Evolutionary conservation across 2,329 filamentous ascomycete genomes (phyloP).

Genomic region (Pseudogymnoascus sp.): DNA sequence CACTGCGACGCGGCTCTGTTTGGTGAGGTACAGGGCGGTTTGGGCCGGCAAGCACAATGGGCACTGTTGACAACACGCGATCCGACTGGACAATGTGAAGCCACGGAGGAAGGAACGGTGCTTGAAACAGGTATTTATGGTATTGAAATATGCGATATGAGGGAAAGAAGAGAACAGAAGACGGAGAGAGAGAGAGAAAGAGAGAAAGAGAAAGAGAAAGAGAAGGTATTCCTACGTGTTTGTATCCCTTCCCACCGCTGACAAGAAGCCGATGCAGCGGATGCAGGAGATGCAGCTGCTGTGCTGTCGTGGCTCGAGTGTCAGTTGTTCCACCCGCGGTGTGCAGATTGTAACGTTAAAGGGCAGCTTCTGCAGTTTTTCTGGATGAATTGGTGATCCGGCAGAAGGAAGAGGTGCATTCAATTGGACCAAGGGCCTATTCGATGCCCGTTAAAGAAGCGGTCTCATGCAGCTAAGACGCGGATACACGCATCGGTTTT

Average conservation of each 20-base stretch:
- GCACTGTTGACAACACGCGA: not conserved
- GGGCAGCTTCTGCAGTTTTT: conserved; percentile 1
- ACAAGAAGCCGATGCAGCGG: not conserved
- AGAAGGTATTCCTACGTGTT: conserved; percentile 2
- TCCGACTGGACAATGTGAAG: not conserved
- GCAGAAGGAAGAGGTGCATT: not conserved
- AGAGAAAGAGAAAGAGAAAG: not conserved
- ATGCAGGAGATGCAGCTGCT: conserved; percentile 1
- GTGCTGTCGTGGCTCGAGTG: conserved; percentile 28
- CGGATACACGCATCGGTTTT: not conserved
- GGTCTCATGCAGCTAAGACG: conserved; percentile 5
- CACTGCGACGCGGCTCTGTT: conserved; percentile 5
- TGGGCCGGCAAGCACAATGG: not conserved
- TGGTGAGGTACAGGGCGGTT: not conserved
- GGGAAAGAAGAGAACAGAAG: conserved; percentile 5
- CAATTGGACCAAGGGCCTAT: conserved; percentile 4
- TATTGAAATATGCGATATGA: not conserved
- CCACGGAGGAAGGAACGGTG: not conserved
- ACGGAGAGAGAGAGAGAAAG: not conserved
- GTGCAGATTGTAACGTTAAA: conserved; percentile 7
- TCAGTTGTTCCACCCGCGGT: conserved; percentile 13
- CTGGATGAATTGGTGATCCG: conserved; percentile 3
- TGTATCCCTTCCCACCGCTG: not conserved
- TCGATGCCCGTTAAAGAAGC: not conserved
- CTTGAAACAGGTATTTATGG: not conserved